Percentiles rank a stretch among this genome's conserved stretches.
These are phyloP conservation scores for Globisporangium nagaii DNA, from an alignment of 352 stramenopile genomes.

Conservation along the genomic window DNA sequence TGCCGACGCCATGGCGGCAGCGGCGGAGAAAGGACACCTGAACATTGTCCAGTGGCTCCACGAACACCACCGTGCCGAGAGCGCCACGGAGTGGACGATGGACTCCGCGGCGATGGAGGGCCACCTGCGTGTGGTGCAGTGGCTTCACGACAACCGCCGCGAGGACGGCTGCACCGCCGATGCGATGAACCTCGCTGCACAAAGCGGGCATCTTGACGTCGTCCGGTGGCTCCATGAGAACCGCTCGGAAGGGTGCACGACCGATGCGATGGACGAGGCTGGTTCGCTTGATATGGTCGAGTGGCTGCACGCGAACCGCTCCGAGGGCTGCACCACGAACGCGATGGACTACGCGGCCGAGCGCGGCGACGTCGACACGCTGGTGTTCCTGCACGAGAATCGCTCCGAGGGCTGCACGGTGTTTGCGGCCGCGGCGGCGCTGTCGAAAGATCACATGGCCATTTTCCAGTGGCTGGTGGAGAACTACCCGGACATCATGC, in stretches of 20 bases:
- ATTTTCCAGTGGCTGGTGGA: too few species aligned
- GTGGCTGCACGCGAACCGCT: slow-evolving; percentile 40
- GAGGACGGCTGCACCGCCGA: not conserved
- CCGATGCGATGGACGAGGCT: not conserved
- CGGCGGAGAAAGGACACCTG: not conserved
- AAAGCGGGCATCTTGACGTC: not conserved
- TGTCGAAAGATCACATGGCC: too few species aligned
- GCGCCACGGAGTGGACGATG: not conserved
- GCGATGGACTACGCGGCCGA: slow-evolving; percentile 28
- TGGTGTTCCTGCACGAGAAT: not conserved
- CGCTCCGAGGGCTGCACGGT: too few species aligned
- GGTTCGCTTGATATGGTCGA: not conserved
- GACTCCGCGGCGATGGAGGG: not conserved
- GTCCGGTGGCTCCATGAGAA: not conserved
- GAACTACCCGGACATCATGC: too few species aligned
- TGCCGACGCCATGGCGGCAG: too few species aligned
- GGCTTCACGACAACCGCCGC: not conserved
- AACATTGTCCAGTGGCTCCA: not conserved
- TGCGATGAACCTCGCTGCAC: not conserved
- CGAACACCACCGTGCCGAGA: not conserved
- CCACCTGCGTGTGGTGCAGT: not conserved
- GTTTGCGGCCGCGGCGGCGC: too few species aligned
- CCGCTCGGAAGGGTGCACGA: not conserved
- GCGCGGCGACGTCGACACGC: not conserved
- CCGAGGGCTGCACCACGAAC: slow-evolving; percentile 34